A percentile compares a stretch with the other conserved stretches of the same genome.
Conservation (phyloP, 2,329 filamentous ascomycete species). For the Gaeumannomyces sp. region DNA sequence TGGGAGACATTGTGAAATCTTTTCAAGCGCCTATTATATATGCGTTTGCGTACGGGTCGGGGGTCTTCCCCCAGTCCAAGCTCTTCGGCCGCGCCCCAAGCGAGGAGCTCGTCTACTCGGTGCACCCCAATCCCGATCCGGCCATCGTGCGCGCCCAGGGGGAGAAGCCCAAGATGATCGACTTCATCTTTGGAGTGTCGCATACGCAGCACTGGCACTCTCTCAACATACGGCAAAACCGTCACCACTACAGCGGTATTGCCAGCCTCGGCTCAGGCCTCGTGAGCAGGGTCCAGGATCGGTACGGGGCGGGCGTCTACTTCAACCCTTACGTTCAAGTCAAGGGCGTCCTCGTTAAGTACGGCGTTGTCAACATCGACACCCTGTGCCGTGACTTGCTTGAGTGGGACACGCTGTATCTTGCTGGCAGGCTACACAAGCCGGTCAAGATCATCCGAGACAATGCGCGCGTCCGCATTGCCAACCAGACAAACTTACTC, state of each 20-base stretch:
- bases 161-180: constrained; percentile 90
- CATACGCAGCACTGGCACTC: constrained; percentile 97
- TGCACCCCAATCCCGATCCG: constrained; percentile 76
- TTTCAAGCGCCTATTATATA: constrained; percentile 93
- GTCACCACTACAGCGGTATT: constrained; percentile 85
- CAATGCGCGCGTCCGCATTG: constrained; percentile 83
- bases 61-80: constrained; percentile 77
- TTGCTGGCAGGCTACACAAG: constrained; percentile 94
- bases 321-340: constrained; percentile 95
- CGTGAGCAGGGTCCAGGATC: constrained; percentile 80
- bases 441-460: constrained; percentile 96
- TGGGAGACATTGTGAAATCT: constrained; percentile 82
- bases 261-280: constrained; percentile 77
- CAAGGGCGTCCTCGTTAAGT: constrained; percentile 95
- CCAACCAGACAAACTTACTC: constrained; percentile 92
- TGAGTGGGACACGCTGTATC: constrained; percentile 89
- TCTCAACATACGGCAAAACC: constrained; percentile 81
- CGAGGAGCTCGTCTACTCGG: constrained; percentile 51
- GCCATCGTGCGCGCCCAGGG: constrained; percentile 81
- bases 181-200: constrained; percentile 94
- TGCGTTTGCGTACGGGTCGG: constrained; percentile 94
- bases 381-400: constrained; percentile 81
- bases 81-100: constrained; percentile 45
- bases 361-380: constrained; percentile 91
- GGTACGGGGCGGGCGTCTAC: constrained; percentile 88